Evolutionary conservation across 2,329 filamentous ascomycete genomes (phyloP).

Genomic region (Colletotrichum sojae): DNA sequence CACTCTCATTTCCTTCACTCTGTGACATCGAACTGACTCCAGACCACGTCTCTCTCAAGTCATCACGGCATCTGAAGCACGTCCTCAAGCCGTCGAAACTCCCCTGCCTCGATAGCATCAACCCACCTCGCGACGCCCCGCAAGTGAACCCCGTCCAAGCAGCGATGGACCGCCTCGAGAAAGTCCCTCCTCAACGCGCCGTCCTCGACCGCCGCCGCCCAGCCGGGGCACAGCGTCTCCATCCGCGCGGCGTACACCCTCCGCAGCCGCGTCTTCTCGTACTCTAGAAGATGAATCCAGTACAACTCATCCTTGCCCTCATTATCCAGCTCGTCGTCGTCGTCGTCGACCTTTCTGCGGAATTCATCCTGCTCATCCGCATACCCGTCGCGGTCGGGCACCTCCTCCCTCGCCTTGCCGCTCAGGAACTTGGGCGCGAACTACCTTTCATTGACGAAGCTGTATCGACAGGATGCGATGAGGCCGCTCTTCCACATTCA

Average conservation of each 20-base stretch:
- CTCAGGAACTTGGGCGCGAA: constrained; percentile 52
- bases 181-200: constrained; percentile 51
- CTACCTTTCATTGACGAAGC: no score
- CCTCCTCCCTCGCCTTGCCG: constrained; percentile 44
- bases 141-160: background rate
- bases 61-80: no score
- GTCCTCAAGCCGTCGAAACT: constrained; percentile 1
- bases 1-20: no score
- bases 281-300: constrained; percentile 37
- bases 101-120: background rate
- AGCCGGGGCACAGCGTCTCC: constrained; percentile 49
- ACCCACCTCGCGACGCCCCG: background rate
- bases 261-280: constrained; percentile 55
- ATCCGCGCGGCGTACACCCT: constrained; percentile 52
- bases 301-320: no score
- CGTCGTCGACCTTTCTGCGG: no score
- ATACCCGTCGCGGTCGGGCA: no score
- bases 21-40: no score
- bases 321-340: no score
- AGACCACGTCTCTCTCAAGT: no score
- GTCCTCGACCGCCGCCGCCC: constrained; percentile 46
- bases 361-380: no score
- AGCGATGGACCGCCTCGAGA: constrained; percentile 37
- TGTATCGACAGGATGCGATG: no score
- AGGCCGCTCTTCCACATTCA: no score